Percentiles rank a stretch among this genome's conserved stretches.
These are phyloP conservation scores for Entonaema liquescens DNA, from an alignment of 495 filamentous ascomycete genomes.

Conservation along the genomic window DNA sequence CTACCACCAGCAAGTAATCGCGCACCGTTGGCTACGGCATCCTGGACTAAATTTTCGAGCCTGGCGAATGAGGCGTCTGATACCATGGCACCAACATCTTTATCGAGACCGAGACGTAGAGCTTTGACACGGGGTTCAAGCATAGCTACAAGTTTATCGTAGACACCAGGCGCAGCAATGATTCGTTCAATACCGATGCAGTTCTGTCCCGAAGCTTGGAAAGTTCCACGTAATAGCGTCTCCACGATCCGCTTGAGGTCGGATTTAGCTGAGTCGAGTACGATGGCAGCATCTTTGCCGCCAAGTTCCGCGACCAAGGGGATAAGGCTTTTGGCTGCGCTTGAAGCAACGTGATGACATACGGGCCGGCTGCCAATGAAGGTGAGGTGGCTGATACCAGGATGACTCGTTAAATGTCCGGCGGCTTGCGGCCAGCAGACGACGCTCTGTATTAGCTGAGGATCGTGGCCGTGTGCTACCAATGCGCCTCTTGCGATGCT, in stretches of 20 bases:
- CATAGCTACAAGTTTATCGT: slow-evolving; percentile 73
- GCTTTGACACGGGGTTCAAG: slow-evolving; percentile 75
- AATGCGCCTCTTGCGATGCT: slow-evolving; percentile 81
- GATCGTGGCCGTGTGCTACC: slow-evolving; percentile 81
- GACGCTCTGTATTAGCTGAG: slow-evolving; percentile 82
- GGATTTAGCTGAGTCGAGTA: slow-evolving; percentile 78
- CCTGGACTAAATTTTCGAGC: slow-evolving; percentile 74
- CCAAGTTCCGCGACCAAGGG: slow-evolving; percentile 90
- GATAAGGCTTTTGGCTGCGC: slow-evolving; percentile 82
- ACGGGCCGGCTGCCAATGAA: slow-evolving; percentile 94
- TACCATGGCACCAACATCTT: slow-evolving; percentile 91
- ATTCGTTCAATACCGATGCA: slow-evolving; percentile 97
- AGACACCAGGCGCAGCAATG: slow-evolving; percentile 77
- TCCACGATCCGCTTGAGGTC: slow-evolving; percentile 76
- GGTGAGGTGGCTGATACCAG: slow-evolving; percentile 86
- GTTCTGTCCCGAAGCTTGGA: slow-evolving; percentile 97
- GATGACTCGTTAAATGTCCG: slow-evolving; percentile 83
- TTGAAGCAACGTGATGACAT: slow-evolving; percentile 85
- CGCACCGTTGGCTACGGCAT: slow-evolving; percentile 81
- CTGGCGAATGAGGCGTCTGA: slow-evolving; percentile 74
- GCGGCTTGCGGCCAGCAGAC: slow-evolving; percentile 88
- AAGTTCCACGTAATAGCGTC: slow-evolving; percentile 87
- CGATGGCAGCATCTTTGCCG: slow-evolving; percentile 93
- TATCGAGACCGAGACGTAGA: slow-evolving; percentile 69
- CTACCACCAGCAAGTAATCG: slow-evolving; percentile 84